These are phyloP conservation scores for Symbiodinium natans DNA, from an alignment of 73 alveolate genomes.

Conservation along the genomic window DNA sequence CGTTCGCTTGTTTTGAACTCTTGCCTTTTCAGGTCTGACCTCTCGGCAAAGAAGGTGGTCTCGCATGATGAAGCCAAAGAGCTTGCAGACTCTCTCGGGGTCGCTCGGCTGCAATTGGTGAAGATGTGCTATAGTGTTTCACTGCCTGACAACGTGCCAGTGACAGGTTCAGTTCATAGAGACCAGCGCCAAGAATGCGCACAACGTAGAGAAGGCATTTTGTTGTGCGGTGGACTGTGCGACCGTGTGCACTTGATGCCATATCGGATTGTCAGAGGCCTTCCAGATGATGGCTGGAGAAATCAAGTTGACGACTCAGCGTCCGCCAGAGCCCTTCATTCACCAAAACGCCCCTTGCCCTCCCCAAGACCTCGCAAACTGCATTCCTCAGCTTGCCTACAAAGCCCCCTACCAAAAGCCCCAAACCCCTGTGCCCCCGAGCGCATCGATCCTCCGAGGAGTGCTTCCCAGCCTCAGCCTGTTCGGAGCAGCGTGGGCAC, in stretches of 20 bases:
- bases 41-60: constrained; percentile 38
- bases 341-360: no score
- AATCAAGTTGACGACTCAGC: constrained; percentile 31
- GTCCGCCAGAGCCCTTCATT: not conserved
- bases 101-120: not conserved
- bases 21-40: not conserved
- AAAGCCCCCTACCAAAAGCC: no score
- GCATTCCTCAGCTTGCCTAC: no score
- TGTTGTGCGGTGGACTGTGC: not conserved
- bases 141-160: not conserved
- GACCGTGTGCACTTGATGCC: not conserved
- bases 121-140: no score
- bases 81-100: constrained; percentile 22
- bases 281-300: constrained; percentile 75
- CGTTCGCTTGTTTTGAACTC: not conserved
- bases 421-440: no score
- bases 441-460: constrained; percentile 20
- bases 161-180: constrained; percentile 47
- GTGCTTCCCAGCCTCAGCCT: constrained; percentile 24
- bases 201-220: constrained; percentile 70
- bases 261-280: constrained; percentile 1
- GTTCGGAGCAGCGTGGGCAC: not conserved
- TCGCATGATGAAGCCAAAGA: constrained; percentile 45
- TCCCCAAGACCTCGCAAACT: no score
- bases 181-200: constrained; percentile 85